Evolutionary conservation across 768 basidiomycete species (phyloP), one percentile per base, ranked within the genome.

Genomic region (Pleurotus salmoneostramineus): DNA sequence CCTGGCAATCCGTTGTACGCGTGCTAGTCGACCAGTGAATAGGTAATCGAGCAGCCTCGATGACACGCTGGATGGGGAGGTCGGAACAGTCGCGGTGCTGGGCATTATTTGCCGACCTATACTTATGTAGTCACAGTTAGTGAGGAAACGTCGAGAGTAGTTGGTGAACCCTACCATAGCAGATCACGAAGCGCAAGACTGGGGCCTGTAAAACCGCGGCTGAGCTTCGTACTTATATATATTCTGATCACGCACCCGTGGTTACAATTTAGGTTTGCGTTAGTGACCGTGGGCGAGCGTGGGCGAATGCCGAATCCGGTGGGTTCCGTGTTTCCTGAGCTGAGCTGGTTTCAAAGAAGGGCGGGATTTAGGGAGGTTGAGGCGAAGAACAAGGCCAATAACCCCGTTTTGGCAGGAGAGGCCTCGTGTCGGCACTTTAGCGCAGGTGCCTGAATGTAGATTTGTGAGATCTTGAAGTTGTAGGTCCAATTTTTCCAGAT

Each of bases 1-100:
- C 47, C 58, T 56, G 51, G 62, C 63, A 40, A 60, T 61, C 60
- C 66, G 65, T 60, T 47, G 57, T 8, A 61, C 63, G 45, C 60
- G 63, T 44, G 56, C 58, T 33, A 65, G 50, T 33, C 59, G 61
- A 42, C 58, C 37, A 49, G 58, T 54, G 35, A 67, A 55, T 15
- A 55, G 52, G 40, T 55, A 55, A 10, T 55, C 40, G 14, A 55
- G 34, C 52, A 55, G 27, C 32, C 52, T 55, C 43, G 52, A 43
- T 43, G 52, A 55, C 32, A 55, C 43, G 44, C 44, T 17, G 17
- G 44, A 45, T 8, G 40, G 10, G 27, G 52, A 33, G 36, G 52
- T 55, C 10, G 27, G 21, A 15, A 15, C 10, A 8, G 37, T 40
- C 37, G 37, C 6, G 6, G 40, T 42, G 31, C n/a, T 55, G 21